Evolutionary conservation across 2,329 filamentous ascomycete species (phyloP), one percentile per base, ranked within the genome.

Genomic region (Neofusicoccum kwambonambiense): DNA sequence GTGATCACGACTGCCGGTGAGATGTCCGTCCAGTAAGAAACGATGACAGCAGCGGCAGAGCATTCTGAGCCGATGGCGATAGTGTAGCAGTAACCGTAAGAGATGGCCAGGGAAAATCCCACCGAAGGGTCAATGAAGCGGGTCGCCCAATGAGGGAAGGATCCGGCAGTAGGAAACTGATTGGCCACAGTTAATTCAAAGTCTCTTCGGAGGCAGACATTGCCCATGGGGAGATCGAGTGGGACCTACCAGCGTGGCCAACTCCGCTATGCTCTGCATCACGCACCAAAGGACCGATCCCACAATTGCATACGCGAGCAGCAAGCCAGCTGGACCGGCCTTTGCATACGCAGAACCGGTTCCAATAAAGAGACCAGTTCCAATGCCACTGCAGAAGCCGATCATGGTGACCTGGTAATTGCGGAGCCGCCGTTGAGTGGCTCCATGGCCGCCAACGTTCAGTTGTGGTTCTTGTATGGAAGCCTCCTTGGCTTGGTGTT

Each of bases 101-200:
- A 96, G 92, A 92, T 96, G 15, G 92, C 93, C 91, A 97, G 96
- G 51, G 92, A 91, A 74, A 96, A 96, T 0, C 93, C 93, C 92
- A 92, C 97, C 0, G 93, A 93, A 0, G 93, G 94, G 73, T 97
- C 93, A 17, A 98, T 78, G 72, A 98, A 97, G 17, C 94, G 87
- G 41, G 92, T 97, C n/a, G 93, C 95, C 79, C 93, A 97, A 7
- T 92, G 89, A 0, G 92, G 91, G 74, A 97, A 98, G 2, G 93
- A 96, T 64, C 94, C 94, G 22, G 94, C 91, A 27, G 97, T 90
- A 4, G 94, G 94, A 71, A 94, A 74, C 65, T 73, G 44, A 7
- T 11, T 49, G 50, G 31, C 9, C 4, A 11, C 37, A 39, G 37
- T 39, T 11, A 39, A 15, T 39, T 39, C 37, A 11, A 39, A 31